Conservation (phyloP, 1,284 basidiomycete species). For the Bjerkandera adusta region DNA sequence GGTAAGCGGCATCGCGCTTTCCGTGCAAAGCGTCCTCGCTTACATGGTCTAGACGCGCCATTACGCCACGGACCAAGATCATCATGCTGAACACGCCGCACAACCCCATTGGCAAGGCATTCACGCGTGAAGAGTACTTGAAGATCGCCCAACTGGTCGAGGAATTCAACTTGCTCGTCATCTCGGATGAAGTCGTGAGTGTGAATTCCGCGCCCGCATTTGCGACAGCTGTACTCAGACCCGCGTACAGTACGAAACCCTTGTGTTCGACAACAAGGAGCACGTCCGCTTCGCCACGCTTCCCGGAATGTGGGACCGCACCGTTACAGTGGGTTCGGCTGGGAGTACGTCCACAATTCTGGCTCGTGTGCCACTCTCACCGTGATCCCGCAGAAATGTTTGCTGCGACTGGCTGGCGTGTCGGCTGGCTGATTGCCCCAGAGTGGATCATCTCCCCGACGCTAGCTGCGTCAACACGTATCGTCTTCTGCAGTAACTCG, state of each 20-base stretch:
- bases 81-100: slow-evolving; percentile 95
- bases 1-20: slow-evolving; percentile 41
- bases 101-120: slow-evolving; percentile 96
- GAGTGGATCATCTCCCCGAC: slow-evolving; percentile 82
- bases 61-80: slow-evolving; percentile 87
- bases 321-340: slow-evolving; percentile 79
- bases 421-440: slow-evolving; percentile 95
- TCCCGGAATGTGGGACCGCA: slow-evolving; percentile 98
- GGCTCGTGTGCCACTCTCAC: slow-evolving; percentile 3
- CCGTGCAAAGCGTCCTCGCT: neutral
- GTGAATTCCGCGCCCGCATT: neutral
- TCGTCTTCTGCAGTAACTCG: slow-evolving; percentile 94
- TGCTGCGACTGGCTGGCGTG: slow-evolving; percentile 96
- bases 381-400: slow-evolving; percentile 72
- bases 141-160: slow-evolving; percentile 85
- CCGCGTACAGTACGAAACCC: slow-evolving; percentile 79
- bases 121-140: slow-evolving; percentile 80
- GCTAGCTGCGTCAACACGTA: slow-evolving; percentile 88
- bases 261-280: slow-evolving; percentile 86
- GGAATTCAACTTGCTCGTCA: slow-evolving; percentile 90
- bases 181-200: slow-evolving; percentile 94
- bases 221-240: neutral
- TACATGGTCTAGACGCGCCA: slow-evolving; percentile 53
- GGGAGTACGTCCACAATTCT: slow-evolving; percentile 54
- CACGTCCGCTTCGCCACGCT: slow-evolving; percentile 91